Conservation (phyloP, 2,329 filamentous ascomycete genomes). For the Alternaria sp. region DNA sequence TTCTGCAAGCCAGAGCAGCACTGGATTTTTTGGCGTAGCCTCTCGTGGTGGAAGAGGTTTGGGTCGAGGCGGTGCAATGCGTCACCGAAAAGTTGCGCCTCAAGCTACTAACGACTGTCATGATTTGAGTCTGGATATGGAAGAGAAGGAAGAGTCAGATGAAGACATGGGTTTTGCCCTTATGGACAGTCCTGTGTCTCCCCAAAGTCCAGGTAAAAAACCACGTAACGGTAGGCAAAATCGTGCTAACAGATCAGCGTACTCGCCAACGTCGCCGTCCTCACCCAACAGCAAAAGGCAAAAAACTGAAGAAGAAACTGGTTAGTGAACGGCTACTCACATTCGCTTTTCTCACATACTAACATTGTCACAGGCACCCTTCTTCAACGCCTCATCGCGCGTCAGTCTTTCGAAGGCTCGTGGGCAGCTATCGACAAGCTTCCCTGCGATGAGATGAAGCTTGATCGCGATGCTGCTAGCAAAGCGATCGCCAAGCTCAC, state of each 20-base stretch:
- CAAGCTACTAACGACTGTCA: too few species aligned
- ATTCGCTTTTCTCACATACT: neutral
- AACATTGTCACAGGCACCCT: neutral
- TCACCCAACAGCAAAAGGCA: neutral
- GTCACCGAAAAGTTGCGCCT: neutral
- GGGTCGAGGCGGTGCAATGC: neutral
- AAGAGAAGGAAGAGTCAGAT: neutral
- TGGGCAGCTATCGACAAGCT: neutral
- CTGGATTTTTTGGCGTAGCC: neutral
- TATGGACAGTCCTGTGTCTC: neutral
- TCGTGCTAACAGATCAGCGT: neutral
- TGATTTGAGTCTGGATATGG: too few species aligned
- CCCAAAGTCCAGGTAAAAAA: neutral
- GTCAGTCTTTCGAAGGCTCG: conserved; percentile 5
- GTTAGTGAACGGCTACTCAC: neutral
- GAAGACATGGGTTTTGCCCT: neutral
- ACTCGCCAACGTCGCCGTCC: neutral
- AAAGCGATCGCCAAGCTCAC: neutral
- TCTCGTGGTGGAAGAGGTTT: neutral
- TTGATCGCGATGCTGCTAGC: neutral
- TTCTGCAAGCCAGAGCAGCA: too few species aligned
- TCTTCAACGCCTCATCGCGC: conserved; percentile 5
- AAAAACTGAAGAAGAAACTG: neutral
- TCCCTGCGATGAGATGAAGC: neutral
- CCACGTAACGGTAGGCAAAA: neutral